phyloP scores from a whole-genome alignment of 2,329 filamentous ascomycete genomes.

The Rhinocladiella similis region DNA sequence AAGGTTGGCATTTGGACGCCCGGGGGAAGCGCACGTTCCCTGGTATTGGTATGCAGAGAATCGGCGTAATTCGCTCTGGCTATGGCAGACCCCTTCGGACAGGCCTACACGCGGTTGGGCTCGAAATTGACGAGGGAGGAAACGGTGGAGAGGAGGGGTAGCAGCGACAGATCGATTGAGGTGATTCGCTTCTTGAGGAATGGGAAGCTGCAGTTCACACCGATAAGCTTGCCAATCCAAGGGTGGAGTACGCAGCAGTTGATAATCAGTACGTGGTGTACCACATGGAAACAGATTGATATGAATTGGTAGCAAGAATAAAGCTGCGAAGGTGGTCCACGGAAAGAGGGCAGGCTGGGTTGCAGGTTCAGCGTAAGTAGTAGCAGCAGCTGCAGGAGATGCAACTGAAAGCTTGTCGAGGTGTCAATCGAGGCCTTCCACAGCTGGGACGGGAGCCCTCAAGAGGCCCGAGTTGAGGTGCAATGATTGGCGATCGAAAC shows the following conservation, averaged over 20 bases:
- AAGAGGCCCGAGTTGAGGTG: conserved; percentile 1
- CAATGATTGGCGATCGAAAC: conserved; percentile 1
- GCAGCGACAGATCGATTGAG: conserved; percentile 20
- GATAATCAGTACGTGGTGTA: background rate
- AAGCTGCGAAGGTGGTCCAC: background rate
- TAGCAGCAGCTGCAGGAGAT: background rate
- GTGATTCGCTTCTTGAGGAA: conserved; percentile 7
- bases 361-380: background rate
- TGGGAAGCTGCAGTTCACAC: conserved; percentile 20
- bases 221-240: conserved; percentile 23
- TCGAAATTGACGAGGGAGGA: conserved; percentile 17
- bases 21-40: conserved; percentile 27
- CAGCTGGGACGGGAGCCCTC: conserved; percentile 3
- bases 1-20: conserved; percentile 75
- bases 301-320: background rate
- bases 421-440: background rate
- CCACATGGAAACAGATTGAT: background rate
- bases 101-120: conserved; percentile 11
- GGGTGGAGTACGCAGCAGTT: background rate
- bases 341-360: background rate
- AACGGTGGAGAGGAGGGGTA: conserved; percentile 19
- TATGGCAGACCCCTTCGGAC: conserved; percentile 18
- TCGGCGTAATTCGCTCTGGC: conserved; percentile 7
- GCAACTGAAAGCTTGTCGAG: background rate
- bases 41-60: conserved; percentile 20